Evolutionary conservation across 2,329 filamentous ascomycete genomes (phyloP), one percentile per base, ranked within the genome.

Genomic region (Aspergillus sp.): DNA sequence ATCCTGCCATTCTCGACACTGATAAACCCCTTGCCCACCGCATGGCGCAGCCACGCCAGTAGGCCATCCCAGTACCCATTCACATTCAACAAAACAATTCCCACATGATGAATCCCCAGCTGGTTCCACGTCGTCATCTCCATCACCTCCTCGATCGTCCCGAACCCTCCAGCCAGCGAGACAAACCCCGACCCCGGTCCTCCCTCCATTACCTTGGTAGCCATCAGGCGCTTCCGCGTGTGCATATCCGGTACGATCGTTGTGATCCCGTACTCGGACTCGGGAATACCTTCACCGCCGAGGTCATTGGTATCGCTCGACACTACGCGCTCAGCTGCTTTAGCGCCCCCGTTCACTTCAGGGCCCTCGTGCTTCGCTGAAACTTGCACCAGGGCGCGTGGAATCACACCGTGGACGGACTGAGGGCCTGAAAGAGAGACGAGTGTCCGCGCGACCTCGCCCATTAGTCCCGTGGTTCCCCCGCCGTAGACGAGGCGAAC

Each of bases 171-270:
- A 55, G 85, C 86, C 58, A 99, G 79, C 26, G 92, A 92, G 41
- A 99, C 86, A 77, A 99, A 99, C 12, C 93, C 93, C 56, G 86
- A 89, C 1, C 93, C 93, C 0, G 88, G 86, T 0, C 89, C 93
- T 24, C 91, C 91, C 20, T 85, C 83, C 22, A 96, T 83, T 15
- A 98, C 92, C 73, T 93, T 89, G 66, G 86, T 81, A 5, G 93
- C 93, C 95, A 99, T 98, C 78, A 96, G 82, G 65, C 89, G 86
- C 81, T 99, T 99, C 62, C 95, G 86, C 43, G 91, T 93, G 77
- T 99, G 95, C 95, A 99, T 99, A 72, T 97, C 92, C 65, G 86
- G 83, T 26, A 98, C 95, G 8, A 97, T 86, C 0, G 92, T 97
- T 12, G 92, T 97, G 43, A 83, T 80, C 9, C 95, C 95, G 72